Percentiles rank a stretch among this genome's conserved stretches.
phyloP scores from a whole-genome alignment of 352 stramenopile species.

The Thalassiosira pacifica region DNA sequence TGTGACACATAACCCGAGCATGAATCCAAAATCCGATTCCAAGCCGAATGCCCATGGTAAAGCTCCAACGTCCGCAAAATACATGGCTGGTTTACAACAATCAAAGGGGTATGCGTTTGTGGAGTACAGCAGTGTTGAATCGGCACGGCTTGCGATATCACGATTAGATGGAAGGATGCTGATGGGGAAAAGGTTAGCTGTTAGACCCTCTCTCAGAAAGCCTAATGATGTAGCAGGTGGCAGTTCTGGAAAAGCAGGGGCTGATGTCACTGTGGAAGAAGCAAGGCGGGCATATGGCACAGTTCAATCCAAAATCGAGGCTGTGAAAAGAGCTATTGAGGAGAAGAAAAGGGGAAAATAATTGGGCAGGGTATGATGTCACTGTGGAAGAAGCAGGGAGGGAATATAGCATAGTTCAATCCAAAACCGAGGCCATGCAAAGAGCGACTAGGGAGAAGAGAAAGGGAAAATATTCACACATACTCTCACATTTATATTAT shows the following conservation, averaged over 20 bases:
- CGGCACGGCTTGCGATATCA: slow-evolving; percentile 51
- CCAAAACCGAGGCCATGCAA: slow-evolving; percentile 65
- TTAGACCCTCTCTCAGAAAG: slow-evolving; percentile 45
- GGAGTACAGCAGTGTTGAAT: slow-evolving; percentile 57
- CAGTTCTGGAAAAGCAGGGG: background rate
- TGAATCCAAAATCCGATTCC: background rate
- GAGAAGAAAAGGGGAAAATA: slow-evolving; percentile 46
- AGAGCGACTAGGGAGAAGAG: slow-evolving; percentile 61
- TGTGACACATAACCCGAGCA: slow-evolving; percentile 38
- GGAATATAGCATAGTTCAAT: slow-evolving; percentile 50
- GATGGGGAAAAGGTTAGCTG: slow-evolving; percentile 45
- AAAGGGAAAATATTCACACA: slow-evolving; percentile 12
- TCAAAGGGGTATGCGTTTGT: slow-evolving; percentile 67
- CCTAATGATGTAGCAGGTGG: slow-evolving; percentile 7
- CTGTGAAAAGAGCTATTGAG: slow-evolving; percentile 62
- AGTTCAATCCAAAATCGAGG: slow-evolving; percentile 64
- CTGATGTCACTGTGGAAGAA: slow-evolving; percentile 32
- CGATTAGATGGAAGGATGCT: slow-evolving; percentile 47
- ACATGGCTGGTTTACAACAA: slow-evolving; percentile 37
- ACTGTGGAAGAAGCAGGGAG: slow-evolving; percentile 45
- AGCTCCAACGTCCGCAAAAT: slow-evolving; percentile 31
- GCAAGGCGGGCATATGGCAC: slow-evolving; percentile 46
- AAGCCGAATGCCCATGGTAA: slow-evolving; percentile 32
- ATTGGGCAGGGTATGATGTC: background rate
- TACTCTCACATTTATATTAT: background rate